A percentile compares a stretch with the other conserved stretches of the same genome.
Evolutionary conservation across 177 flowering plant species (phyloP).

Genomic region (Vitis hybrid): DNA sequence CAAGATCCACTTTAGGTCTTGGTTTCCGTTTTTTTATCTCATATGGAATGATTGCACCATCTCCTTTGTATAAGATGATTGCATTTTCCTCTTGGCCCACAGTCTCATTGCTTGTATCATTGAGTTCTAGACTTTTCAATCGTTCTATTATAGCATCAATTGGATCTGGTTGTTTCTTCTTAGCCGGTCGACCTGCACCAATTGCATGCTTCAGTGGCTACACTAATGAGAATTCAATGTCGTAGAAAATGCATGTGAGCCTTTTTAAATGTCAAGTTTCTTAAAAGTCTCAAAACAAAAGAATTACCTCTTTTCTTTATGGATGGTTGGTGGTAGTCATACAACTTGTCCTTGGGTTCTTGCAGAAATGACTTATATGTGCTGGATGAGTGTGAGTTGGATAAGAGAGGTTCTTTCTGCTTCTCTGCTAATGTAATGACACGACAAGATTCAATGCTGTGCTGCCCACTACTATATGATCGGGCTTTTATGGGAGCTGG

Average conservation of each 20-base stretch:
- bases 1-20: constrained; percentile 60
- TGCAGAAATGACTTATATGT: constrained; percentile 4
- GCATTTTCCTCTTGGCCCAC: constrained; percentile 28
- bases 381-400: background rate
- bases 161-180: constrained; percentile 5
- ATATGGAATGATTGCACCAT: constrained; percentile 33
- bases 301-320: constrained; percentile 30
- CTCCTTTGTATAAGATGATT: constrained; percentile 38
- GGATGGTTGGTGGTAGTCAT: constrained; percentile 12
- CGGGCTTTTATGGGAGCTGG: constrained; percentile 9
- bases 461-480: background rate
- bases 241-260: background rate
- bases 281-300: background rate
- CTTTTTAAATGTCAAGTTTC: background rate
- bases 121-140: constrained; percentile 21
- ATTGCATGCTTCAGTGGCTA: background rate
- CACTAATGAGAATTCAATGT: background rate
- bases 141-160: constrained; percentile 31
- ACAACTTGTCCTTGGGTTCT: constrained; percentile 6
- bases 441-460: background rate
- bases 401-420: background rate
- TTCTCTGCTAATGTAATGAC: constrained; percentile 1
- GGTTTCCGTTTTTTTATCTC: constrained; percentile 39
- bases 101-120: constrained; percentile 7
- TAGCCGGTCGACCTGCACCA: constrained; percentile 20